Base-by-base conservation (phyloP, 768 basidiomycete species). In the Lactarius sp. region DNA sequence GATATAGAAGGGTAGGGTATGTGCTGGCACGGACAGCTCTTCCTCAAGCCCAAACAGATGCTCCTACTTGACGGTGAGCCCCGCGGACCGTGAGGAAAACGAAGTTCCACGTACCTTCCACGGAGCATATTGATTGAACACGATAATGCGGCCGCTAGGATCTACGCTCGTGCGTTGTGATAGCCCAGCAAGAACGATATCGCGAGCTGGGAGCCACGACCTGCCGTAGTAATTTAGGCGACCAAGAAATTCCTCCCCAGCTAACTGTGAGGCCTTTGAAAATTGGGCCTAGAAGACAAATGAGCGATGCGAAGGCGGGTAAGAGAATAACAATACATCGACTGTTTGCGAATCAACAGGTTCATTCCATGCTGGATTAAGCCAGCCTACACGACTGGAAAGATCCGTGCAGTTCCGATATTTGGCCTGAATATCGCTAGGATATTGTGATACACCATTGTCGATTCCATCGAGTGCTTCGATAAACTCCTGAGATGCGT, bases 361-460 rank as follows among this genome's bases (percentile, higher is more conserved):
- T 73, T 96, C 85, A 72, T 98, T 98, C 96, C 96, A 99, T 8
- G 85, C 78, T 3, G 96, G 92, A 74, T 99, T 99, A 54, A 98
- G 81, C 69, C 80, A 77, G 6, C 83, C 85, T 31, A 99, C 89
- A 62, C 96, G 86, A 68, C 85, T 85, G 14, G 90, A 89, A 6
- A 99, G 76, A 74, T 96, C 92, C 13, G 95, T 96, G 52, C 85
- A 78, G 66, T 77, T 85, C 67, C 82, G 81, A 77, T 98, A 99
- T 61, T 77, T 81, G 9, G 89, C 83, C 65, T 82, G 77, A 60
- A 88, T 72, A 56, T 86, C 85, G 3, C 78, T 74, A 3, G 85
- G 79, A 74, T 91, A 94, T 71, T 92, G 90, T 2, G 85, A 81
- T 67, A 99, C 83, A 18, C 96, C 96, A 72, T 99, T 99, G 78